Percentiles rank a stretch among this genome's conserved stretches.
These are phyloP conservation scores for Fremontodendron californicum DNA, from an alignment of 345 rosid genomes.

Conservation along the genomic window DNA sequence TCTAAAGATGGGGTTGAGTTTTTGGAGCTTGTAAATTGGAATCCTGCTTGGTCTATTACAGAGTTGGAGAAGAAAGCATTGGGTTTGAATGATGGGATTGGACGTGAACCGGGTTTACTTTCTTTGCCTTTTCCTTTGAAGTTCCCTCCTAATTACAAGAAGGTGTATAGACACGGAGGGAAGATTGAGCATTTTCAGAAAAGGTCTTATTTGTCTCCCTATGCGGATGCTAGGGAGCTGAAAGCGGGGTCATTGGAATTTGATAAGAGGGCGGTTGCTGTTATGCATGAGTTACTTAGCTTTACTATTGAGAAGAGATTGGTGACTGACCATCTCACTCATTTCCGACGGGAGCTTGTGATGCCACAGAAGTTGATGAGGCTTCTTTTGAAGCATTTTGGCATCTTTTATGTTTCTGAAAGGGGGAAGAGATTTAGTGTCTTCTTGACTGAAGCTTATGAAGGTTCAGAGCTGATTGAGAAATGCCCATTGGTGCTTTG, in stretches of 20 bases:
- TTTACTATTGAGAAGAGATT: conserved; percentile 85
- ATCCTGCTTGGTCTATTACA: conserved; percentile 76
- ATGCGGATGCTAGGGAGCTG: conserved; percentile 66
- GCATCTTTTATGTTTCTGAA: conserved; percentile 86
- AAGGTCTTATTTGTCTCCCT: conserved; percentile 72
- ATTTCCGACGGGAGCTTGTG: conserved; percentile 67
- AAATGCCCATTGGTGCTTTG: conserved; percentile 58
- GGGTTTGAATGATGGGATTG: conserved; percentile 32
- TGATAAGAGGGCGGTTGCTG: conserved; percentile 80
- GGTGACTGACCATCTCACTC: conserved; percentile 88
- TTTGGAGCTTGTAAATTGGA: conserved; percentile 77
- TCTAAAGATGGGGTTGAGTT: conserved; percentile 41
- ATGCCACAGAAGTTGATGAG: conserved; percentile 98
- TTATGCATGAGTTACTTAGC: conserved; percentile 87
- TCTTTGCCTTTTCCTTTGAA: conserved; percentile 71
- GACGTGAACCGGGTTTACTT: conserved; percentile 62
- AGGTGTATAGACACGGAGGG: conserved; percentile 62
- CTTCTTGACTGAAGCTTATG: conserved; percentile 72
- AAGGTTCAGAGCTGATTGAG: conserved; percentile 60
- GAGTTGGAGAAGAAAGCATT: conserved; percentile 69
- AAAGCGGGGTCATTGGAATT: conserved; percentile 79
- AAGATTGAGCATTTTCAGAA: conserved; percentile 84
- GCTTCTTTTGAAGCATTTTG: conserved; percentile 78
- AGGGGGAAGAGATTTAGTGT: conserved; percentile 91
- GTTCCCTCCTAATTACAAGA: conserved; percentile 73